Evolutionary conservation across 2,329 filamentous ascomycete species (phyloP).

Genomic region (Ophiostoma montium): DNA sequence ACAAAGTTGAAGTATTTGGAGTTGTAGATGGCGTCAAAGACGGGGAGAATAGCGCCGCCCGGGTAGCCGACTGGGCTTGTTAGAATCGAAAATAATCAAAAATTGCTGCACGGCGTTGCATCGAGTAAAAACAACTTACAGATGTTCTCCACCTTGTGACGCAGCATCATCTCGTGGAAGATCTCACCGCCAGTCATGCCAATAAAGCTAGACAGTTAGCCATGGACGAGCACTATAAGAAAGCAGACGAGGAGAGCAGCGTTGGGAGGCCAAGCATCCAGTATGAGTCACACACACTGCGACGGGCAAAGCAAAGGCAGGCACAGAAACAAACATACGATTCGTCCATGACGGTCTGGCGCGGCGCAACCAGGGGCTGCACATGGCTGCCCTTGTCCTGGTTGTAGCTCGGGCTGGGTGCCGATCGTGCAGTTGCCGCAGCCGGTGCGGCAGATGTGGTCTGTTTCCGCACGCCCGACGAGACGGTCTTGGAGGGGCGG

Average conservation of each 20-base stretch:
- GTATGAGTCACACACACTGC: neutral
- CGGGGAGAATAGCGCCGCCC: conserved; percentile 89
- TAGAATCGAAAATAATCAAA: conserved; percentile 32
- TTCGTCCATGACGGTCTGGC: conserved; percentile 57
- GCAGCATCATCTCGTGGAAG: conserved; percentile 98
- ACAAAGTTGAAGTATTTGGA: conserved; percentile 94
- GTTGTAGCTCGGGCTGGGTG: conserved; percentile 51
- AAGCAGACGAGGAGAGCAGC: neutral
- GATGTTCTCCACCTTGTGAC: conserved; percentile 82
- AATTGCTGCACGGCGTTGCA: too few relatives aligned
- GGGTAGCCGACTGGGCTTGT: conserved; percentile 53
- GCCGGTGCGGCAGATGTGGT: conserved; percentile 36
- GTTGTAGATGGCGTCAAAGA: conserved; percentile 98
- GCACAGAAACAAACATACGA: conserved; percentile 42
- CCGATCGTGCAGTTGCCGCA: conserved; percentile 30
- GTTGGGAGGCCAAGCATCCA: too few relatives aligned
- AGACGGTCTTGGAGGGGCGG: conserved; percentile 25
- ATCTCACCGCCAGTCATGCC: conserved; percentile 93
- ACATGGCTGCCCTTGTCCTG: conserved; percentile 41
- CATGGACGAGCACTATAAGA: neutral
- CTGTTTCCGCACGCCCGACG: conserved; percentile 31
- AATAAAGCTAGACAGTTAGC: conserved; percentile 50
- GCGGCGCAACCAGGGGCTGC: conserved; percentile 50
- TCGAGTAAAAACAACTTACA: conserved; percentile 23
- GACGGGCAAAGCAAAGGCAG: neutral